Percentiles rank a stretch among this genome's conserved stretches.
Conservation (phyloP, 306 rosid species). For the Hippophae tibetana region DNA sequence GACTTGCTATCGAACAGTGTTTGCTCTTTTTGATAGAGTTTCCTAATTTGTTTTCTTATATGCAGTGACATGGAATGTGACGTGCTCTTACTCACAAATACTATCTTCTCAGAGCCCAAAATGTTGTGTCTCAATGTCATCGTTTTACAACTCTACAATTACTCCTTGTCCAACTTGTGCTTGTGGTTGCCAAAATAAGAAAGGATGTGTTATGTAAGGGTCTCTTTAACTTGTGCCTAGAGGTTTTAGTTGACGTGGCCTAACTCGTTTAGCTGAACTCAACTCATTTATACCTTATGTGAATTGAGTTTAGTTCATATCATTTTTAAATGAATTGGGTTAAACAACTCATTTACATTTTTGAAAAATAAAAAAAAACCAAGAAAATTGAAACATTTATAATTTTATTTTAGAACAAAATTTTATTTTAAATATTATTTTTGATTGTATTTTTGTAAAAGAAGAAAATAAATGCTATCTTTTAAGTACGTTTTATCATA, state of each 20-base stretch:
- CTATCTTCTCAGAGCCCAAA: slow-evolving; percentile 51
- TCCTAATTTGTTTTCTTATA: slow-evolving; percentile 2
- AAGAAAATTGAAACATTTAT: too few relatives aligned
- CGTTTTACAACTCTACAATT: slow-evolving; percentile 52
- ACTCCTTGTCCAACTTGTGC: slow-evolving; percentile 53
- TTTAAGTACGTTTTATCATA: too few relatives aligned
- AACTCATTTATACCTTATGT: slow-evolving; percentile 33
- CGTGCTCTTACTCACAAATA: slow-evolving; percentile 53
- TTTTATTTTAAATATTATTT: too few relatives aligned
- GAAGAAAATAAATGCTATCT: too few relatives aligned
- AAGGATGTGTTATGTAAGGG: slow-evolving; percentile 5
- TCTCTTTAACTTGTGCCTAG: neutral
- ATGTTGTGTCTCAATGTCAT: slow-evolving; percentile 53
- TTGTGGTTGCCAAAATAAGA: slow-evolving; percentile 14
- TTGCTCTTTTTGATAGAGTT: neutral
- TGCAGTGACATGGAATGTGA: slow-evolving; percentile 67
- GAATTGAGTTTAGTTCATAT: slow-evolving; percentile 14
- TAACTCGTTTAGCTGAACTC: neutral
- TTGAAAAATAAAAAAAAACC: too few relatives aligned
- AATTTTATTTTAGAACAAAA: too few relatives aligned
- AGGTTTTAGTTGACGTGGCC: neutral
- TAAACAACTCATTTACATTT: too few relatives aligned
- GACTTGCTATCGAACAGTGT: too few relatives aligned
- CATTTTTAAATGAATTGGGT: too few relatives aligned
- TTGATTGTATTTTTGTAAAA: too few relatives aligned